phyloP scores from a whole-genome alignment of 257 asterid genomes.

The Cruciata laevipes region DNA sequence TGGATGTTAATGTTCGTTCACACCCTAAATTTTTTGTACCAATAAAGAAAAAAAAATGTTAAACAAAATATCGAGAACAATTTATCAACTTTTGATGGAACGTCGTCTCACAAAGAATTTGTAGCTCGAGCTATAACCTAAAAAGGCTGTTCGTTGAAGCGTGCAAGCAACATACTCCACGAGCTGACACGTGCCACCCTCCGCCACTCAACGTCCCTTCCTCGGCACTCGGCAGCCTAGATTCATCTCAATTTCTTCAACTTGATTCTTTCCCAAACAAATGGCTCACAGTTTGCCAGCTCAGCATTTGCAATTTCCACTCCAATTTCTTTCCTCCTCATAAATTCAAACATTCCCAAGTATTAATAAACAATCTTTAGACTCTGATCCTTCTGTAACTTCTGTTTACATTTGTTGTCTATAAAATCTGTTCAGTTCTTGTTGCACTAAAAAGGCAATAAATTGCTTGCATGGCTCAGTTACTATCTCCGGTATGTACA shows the following conservation, averaged over 20 bases:
- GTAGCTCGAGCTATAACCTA: too few species aligned
- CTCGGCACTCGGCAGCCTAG: constrained; percentile 8
- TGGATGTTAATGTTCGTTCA: too few species aligned
- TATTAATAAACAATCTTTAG: neutral
- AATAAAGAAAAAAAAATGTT: too few species aligned
- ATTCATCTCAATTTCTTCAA: constrained; percentile 21
- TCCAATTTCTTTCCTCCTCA: constrained; percentile 40
- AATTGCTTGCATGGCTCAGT: constrained; percentile 30
- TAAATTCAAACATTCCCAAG: constrained; percentile 18
- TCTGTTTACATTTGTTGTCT: neutral
- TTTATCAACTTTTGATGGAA: too few species aligned
- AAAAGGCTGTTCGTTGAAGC: constrained; percentile 19
- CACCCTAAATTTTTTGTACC: too few species aligned
- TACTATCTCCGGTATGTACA: constrained; percentile 65
- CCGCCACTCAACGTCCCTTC: constrained; percentile 9
- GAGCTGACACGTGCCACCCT: constrained; percentile 40
- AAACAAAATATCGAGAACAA: too few species aligned
- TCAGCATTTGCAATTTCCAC: constrained; percentile 32
- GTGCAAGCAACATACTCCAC: constrained; percentile 36
- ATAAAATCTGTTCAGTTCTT: constrained; percentile 2
- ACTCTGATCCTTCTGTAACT: constrained; percentile 3
- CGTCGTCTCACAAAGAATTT: too few species aligned
- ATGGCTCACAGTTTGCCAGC: constrained; percentile 52
- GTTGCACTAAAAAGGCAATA: neutral
- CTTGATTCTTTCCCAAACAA: constrained; percentile 40